phyloP scores from a whole-genome alignment of 352 stramenopile genomes.

The Halophytophthora batemanensis region DNA sequence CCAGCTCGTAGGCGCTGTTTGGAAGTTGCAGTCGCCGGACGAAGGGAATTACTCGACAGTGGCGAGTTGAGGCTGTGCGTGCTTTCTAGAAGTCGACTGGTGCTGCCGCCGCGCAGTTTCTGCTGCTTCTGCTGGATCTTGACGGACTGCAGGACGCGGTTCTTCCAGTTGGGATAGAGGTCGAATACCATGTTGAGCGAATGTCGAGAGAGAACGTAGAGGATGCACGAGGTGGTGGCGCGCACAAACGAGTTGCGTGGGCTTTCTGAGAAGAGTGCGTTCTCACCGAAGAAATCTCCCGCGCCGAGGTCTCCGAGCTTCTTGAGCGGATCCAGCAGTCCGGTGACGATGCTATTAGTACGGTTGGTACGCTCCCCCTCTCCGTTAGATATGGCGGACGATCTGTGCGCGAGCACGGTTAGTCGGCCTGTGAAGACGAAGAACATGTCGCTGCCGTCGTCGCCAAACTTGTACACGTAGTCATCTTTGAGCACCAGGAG shows the following conservation, averaged over 20 bases:
- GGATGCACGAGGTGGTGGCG: conserved; percentile 46
- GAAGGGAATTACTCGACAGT: not conserved
- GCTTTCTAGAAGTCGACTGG: not conserved
- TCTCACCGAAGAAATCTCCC: conserved; percentile 51
- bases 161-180: conserved; percentile 48
- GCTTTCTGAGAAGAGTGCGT: conserved; percentile 39
- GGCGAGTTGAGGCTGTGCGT: not conserved
- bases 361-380: not conserved
- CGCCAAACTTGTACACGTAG: conserved; percentile 32
- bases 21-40: not conserved
- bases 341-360: not conserved
- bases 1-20: not conserved
- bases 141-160: conserved; percentile 39
- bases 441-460: conserved; percentile 49
- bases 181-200: conserved; percentile 53
- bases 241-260: conserved; percentile 34
- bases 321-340: conserved; percentile 1
- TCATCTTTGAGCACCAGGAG: conserved; percentile 36
- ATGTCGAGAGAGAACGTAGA: conserved; percentile 40
- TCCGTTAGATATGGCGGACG: not conserved
- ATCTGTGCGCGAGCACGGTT: conserved; percentile 13
- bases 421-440: conserved; percentile 48
- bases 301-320: conserved; percentile 39
- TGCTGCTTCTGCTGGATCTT: conserved; percentile 36
- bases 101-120: conserved; percentile 2